Evolutionary conservation across 2,329 filamentous ascomycete species (phyloP).

Genomic region (Boeremia exigua): DNA sequence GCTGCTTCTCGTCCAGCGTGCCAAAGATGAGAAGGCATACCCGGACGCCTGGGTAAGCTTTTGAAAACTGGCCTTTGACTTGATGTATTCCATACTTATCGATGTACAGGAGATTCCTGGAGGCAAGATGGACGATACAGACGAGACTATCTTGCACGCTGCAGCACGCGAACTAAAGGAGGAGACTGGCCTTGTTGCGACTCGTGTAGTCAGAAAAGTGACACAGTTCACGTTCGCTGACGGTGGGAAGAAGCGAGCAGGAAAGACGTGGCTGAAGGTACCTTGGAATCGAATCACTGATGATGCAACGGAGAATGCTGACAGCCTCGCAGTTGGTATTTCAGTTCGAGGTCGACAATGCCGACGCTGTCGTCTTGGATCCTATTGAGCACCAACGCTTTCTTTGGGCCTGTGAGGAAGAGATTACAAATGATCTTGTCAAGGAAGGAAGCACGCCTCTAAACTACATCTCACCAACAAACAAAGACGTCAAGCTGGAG

Average conservation of each 20-base stretch:
- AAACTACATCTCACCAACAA: slow-evolving; percentile 38
- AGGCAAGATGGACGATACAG: slow-evolving; percentile 55
- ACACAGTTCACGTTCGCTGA: slow-evolving; percentile 42
- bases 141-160: slow-evolving; percentile 57
- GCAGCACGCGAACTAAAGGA: slow-evolving; percentile 59
- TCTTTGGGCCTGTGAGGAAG: slow-evolving; percentile 50
- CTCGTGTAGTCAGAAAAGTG: slow-evolving; percentile 51
- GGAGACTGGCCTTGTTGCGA: slow-evolving; percentile 58
- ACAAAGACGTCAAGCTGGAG: slow-evolving; percentile 43
- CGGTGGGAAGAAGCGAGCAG: slow-evolving; percentile 13
- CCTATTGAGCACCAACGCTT: slow-evolving; percentile 51
- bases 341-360: slow-evolving; percentile 42
- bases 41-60: slow-evolving; percentile 42
- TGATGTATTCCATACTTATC: slow-evolving; percentile 6
- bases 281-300: neutral
- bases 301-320: neutral
- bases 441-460: slow-evolving; percentile 31
- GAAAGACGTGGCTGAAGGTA: slow-evolving; percentile 44
- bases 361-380: slow-evolving; percentile 39
- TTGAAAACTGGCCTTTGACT: neutral
- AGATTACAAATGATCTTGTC: slow-evolving; percentile 40
- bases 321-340: slow-evolving; percentile 30
- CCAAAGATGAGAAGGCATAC: slow-evolving; percentile 43
- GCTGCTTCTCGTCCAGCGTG: slow-evolving; percentile 46
- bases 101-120: slow-evolving; percentile 58